Evolutionary conservation across 495 filamentous ascomycete species (phyloP), one percentile per base, ranked within the genome.

Genomic region (Bacidia rubella): DNA sequence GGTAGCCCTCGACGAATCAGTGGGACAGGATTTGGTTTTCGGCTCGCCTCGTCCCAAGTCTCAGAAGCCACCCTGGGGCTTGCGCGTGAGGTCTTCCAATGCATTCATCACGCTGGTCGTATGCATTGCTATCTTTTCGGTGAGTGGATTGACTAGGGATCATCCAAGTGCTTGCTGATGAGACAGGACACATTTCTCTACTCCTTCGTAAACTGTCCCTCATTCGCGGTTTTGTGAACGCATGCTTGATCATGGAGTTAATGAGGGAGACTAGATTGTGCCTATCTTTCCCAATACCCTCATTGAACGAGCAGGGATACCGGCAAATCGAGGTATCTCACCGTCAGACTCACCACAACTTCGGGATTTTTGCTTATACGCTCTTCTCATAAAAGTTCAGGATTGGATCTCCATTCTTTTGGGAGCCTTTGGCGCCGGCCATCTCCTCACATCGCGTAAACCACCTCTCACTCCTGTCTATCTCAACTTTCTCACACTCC

Each of bases 261-360:
- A n/a, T n/a, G n/a, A n/a, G n/a, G n/a, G n/a, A n/a, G 29, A 66
- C 57, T 11, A 64, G 49, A 79, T 90, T 45, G 78, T 92, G 1
- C 87, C 87, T 1, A 82, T 92, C 2, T 75, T 89, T 11, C 87
- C 88, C 3, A 90, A 86, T 43, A 78, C 84, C 5, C 68, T 93
- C 1, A 66, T 74, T 21, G 62, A 69, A 5, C 73, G 78, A 57
- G 79, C 74, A 17, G 76, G 79, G 5, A 59, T 92, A 17, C 26
- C 72, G n/a, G n/a, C n/a, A n/a, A n/a, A n/a, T n/a, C n/a, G n/a
- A n/a, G n/a, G n/a, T n/a, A n/a, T n/a, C n/a, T n/a, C n/a, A n/a
- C n/a, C n/a, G n/a, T n/a, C n/a, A n/a, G n/a, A n/a, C n/a, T n/a
- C n/a, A n/a, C n/a, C n/a, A n/a, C n/a, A n/a, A n/a, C n/a, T n/a